phyloP scores from a whole-genome alignment of 2,329 filamentous ascomycete species.

The Penicillium decumbens region DNA sequence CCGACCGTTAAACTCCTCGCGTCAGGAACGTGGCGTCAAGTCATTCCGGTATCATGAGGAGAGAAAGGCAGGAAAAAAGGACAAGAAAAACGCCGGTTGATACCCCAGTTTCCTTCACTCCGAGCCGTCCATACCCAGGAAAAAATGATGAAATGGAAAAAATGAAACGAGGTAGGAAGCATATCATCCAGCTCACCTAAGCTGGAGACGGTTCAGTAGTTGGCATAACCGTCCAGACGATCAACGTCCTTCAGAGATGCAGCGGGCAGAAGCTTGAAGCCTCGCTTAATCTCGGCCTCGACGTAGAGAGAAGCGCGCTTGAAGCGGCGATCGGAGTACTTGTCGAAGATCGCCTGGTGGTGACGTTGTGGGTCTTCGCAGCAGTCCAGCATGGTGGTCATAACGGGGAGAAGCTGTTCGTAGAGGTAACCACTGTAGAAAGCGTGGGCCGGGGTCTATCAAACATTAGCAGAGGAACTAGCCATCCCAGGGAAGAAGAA shows the following conservation, averaged over 20 bases:
- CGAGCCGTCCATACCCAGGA: slow-evolving; percentile 11
- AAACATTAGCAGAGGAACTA: slow-evolving; percentile 17
- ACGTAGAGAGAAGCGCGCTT: slow-evolving; percentile 80
- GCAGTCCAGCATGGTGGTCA: slow-evolving; percentile 78
- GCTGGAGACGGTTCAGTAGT: slow-evolving; percentile 12
- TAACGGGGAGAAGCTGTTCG: slow-evolving; percentile 70
- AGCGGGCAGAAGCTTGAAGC: slow-evolving; percentile 50
- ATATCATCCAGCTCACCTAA: background rate
- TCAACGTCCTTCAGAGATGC: slow-evolving; percentile 11
- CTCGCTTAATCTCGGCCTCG: slow-evolving; percentile 63
- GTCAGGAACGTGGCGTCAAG: slow-evolving; percentile 21
- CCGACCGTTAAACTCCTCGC: slow-evolving; percentile 16
- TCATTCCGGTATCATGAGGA: slow-evolving; percentile 9
- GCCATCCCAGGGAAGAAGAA: background rate
- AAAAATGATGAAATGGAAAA: slow-evolving; percentile 11
- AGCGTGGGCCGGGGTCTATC: slow-evolving; percentile 72
- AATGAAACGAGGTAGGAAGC: slow-evolving; percentile 12
- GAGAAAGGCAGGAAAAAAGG: slow-evolving; percentile 6
- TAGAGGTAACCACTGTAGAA: slow-evolving; percentile 94
- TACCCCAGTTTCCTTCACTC: slow-evolving; percentile 13
- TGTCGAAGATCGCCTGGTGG: slow-evolving; percentile 82
- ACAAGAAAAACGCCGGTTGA: slow-evolving; percentile 12
- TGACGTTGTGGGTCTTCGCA: slow-evolving; percentile 76
- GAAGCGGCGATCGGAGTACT: slow-evolving; percentile 83
- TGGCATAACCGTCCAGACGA: slow-evolving; percentile 16